Evolutionary conservation across 345 rosid genomes (phyloP).

Genomic region (Chamaenerion angustifolium): DNA sequence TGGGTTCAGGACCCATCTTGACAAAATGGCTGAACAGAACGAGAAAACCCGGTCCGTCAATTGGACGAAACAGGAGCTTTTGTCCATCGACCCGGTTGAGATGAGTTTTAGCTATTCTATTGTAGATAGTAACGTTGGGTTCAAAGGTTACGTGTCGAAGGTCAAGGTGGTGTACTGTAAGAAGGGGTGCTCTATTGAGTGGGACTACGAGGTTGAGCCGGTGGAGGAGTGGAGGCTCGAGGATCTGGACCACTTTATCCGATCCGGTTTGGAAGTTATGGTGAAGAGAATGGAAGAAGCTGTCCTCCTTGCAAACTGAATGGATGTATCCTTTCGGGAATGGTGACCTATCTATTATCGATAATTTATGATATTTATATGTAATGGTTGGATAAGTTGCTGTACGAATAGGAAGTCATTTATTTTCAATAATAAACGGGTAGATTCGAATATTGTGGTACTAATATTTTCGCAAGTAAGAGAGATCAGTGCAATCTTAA

Average conservation of each 20-base stretch:
- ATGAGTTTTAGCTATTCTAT: constrained; percentile 19
- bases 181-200: constrained; percentile 19
- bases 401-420: too few species aligned
- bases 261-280: constrained; percentile 25
- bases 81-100: constrained; percentile 16
- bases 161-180: constrained; percentile 12
- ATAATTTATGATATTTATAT: too few species aligned
- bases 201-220: constrained; percentile 28
- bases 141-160: constrained; percentile 18
- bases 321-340: too few species aligned
- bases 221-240: constrained; percentile 19
- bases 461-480: too few species aligned
- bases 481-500: too few species aligned
- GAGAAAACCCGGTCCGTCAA: constrained; percentile 4
- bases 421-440: too few species aligned
- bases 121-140: constrained; percentile 31
- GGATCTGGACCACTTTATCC: constrained; percentile 24
- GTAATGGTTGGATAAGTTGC: too few species aligned
- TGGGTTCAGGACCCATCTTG: constrained; percentile 31
- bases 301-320: too few species aligned
- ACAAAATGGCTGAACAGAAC: not conserved
- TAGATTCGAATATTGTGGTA: too few species aligned
- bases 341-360: too few species aligned
- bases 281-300: constrained; percentile 25
- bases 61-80: constrained; percentile 37